Conservation (phyloP, 148 eudicot genomes). For the Rhododendron vialii region DNA sequence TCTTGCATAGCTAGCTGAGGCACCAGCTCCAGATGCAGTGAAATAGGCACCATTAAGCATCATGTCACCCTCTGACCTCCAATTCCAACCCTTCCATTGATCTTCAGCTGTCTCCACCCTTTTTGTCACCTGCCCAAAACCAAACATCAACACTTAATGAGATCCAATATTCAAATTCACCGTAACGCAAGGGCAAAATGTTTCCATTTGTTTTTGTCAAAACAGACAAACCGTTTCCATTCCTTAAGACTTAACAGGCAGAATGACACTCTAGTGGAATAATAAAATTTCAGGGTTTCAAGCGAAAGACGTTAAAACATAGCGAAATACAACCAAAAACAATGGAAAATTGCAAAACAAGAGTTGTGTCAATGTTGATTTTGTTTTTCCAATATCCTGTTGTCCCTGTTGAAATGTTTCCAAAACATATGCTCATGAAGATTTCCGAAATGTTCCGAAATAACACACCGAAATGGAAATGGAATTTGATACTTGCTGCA, state of each 20-base stretch:
- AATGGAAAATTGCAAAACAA: background rate
- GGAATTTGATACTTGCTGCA: background rate
- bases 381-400: background rate
- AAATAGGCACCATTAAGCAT: slow-evolving; percentile 89
- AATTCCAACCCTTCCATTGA: slow-evolving; percentile 80
- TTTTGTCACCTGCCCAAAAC: slow-evolving; percentile 63
- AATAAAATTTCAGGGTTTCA: background rate
- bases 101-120: slow-evolving; percentile 55
- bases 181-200: background rate
- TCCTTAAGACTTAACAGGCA: background rate
- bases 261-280: background rate
- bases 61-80: slow-evolving; percentile 93
- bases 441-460: background rate
- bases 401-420: background rate
- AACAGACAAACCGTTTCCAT: background rate
- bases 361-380: background rate
- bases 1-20: slow-evolving; percentile 78
- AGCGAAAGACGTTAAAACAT: background rate
- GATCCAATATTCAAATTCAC: background rate
- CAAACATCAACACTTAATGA: background rate
- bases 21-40: slow-evolving; percentile 82
- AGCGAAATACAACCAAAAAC: background rate
- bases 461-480: background rate
- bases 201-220: background rate
- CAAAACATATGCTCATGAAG: background rate